Evolutionary conservation across 2,329 filamentous ascomycete species (phyloP).

Genomic region (Colletotrichum lentis): DNA sequence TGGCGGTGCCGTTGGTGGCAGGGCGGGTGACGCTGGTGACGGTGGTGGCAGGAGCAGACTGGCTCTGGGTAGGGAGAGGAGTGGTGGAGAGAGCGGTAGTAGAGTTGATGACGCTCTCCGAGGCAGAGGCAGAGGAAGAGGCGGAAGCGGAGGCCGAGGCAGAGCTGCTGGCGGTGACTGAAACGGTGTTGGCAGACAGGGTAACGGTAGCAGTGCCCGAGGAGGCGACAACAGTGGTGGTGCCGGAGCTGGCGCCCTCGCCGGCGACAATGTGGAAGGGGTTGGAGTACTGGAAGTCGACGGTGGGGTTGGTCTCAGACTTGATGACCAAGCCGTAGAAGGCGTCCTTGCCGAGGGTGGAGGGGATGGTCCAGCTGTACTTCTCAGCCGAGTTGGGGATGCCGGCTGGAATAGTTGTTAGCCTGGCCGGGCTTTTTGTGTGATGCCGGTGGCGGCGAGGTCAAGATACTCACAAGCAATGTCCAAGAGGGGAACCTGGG

Average conservation of each 20-base stretch:
- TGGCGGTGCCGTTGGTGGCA: conserved; percentile 33
- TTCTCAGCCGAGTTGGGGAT: conserved; percentile 55
- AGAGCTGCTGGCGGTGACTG: conserved; percentile 43
- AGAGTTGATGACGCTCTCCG: conserved; percentile 43
- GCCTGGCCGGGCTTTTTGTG: conserved; percentile 16
- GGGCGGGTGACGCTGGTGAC: conserved; percentile 39
- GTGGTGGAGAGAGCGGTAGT: conserved; percentile 38
- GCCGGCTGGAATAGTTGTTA: conserved; percentile 49
- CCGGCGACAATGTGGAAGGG: conserved; percentile 63
- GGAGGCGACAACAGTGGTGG: conserved; percentile 42
- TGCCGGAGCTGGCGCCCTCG: conserved; percentile 39
- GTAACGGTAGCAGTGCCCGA: conserved; percentile 43
- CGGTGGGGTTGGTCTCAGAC: conserved; percentile 54
- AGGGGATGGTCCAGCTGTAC: conserved; percentile 62
- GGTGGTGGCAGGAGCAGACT: conserved; percentile 40
- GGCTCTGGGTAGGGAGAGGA: conserved; percentile 38
- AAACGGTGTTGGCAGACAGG: conserved; percentile 45
- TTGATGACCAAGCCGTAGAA: conserved; percentile 67
- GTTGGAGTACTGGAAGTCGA: conserved; percentile 68
- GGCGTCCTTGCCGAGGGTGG: conserved; percentile 53
- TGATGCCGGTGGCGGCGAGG: background rate
- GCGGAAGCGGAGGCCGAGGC: conserved; percentile 18
- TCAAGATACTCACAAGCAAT: conserved; percentile 60
- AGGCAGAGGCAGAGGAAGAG: conserved; percentile 40
- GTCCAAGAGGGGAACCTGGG: conserved; percentile 52